Evolutionary conservation across 208 protist genomes (phyloP).

Genomic region (Crithidia fasciculata): DNA sequence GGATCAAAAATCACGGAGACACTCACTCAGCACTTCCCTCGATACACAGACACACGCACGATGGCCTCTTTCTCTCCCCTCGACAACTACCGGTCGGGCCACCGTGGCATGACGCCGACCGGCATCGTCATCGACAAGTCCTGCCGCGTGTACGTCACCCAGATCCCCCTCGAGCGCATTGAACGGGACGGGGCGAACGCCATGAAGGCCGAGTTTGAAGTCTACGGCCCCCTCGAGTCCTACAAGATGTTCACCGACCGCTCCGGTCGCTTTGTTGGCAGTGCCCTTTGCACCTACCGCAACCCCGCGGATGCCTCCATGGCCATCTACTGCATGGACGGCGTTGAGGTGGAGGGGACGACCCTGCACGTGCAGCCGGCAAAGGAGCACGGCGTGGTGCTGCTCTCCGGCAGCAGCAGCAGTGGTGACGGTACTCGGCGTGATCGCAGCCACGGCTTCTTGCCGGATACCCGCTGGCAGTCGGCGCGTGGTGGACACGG

Average conservation of each 20-base stretch:
- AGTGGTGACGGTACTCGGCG: background rate
- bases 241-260: constrained; percentile 90
- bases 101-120: constrained; percentile 36
- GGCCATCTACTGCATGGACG: constrained; percentile 79
- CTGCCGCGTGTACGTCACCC: constrained; percentile 87
- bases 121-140: constrained; percentile 88
- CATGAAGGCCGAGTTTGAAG: constrained; percentile 81
- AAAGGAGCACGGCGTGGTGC: constrained; percentile 84
- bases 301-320: constrained; percentile 87
- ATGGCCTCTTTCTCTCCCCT: constrained; percentile 83
- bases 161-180: constrained; percentile 86
- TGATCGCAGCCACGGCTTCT: constrained; percentile 39
- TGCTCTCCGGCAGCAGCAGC: constrained; percentile 47
- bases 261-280: constrained; percentile 85
- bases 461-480: constrained; percentile 31
- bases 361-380: constrained; percentile 73
- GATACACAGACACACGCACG: too few species aligned
- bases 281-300: constrained; percentile 85
- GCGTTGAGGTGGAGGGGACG: constrained; percentile 59
- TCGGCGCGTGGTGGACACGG: constrained; percentile 15
- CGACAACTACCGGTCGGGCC: constrained; percentile 35
- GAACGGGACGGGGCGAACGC: constrained; percentile 79
- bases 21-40: too few species aligned
- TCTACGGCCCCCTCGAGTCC: constrained; percentile 84
- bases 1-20: too few species aligned